Evolutionary conservation across 2,329 filamentous ascomycete species (phyloP).

Genomic region (Penicillium sp.): DNA sequence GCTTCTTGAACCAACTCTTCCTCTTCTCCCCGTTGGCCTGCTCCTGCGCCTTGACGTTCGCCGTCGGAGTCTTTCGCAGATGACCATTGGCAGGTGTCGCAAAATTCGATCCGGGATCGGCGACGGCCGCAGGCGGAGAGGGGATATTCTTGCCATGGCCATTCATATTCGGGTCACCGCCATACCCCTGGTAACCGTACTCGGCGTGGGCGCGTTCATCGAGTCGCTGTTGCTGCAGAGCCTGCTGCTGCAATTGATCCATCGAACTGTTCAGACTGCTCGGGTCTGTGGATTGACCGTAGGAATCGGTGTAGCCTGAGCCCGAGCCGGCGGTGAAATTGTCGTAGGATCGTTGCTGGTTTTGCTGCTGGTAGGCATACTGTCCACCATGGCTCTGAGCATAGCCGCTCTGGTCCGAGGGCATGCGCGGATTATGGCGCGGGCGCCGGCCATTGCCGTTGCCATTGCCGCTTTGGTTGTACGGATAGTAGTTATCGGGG

Average conservation of each 20-base stretch:
- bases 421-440: conserved; percentile 39
- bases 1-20: conserved; percentile 85
- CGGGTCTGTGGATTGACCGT: conserved; percentile 82
- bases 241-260: conserved; percentile 66
- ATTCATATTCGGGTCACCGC: conserved; percentile 45
- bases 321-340: conserved; percentile 75
- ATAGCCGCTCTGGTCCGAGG: conserved; percentile 40
- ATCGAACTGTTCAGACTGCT: conserved; percentile 93
- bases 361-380: conserved; percentile 52
- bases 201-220: conserved; percentile 54
- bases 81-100: conserved; percentile 31
- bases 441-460: conserved; percentile 32
- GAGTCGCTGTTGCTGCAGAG: conserved; percentile 42
- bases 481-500: conserved; percentile 53
- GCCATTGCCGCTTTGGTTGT: conserved; percentile 34
- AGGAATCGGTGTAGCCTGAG: conserved; percentile 72
- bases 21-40: conserved; percentile 64
- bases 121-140: conserved; percentile 21
- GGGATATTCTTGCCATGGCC: conserved; percentile 29
- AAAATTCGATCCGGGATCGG: conserved; percentile 31
- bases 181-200: conserved; percentile 65
- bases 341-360: conserved; percentile 80
- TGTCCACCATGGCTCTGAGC: conserved; percentile 34
- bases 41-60: conserved; percentile 18
- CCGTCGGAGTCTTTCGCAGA: conserved; percentile 21